Evolutionary conservation across 257 asterid genomes (phyloP).

Genomic region (Thymus mandschuricus): DNA sequence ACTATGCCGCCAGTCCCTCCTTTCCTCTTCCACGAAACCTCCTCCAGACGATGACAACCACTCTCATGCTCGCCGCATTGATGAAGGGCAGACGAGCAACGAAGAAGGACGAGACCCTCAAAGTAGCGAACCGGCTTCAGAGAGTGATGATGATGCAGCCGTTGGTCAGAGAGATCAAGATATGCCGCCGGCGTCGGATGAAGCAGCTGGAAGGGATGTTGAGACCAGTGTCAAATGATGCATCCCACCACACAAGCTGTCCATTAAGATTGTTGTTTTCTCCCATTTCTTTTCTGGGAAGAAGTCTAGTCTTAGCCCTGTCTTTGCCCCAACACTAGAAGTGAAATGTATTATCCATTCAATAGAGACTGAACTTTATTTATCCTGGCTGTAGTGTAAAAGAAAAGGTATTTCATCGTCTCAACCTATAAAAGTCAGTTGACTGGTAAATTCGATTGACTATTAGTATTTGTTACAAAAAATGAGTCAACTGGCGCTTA

Average conservation of each 20-base stretch:
- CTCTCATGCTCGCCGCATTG: no score
- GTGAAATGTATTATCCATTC: neutral
- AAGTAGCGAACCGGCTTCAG: conserved; percentile 34
- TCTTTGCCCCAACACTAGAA: conserved; percentile 2
- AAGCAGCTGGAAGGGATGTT: neutral
- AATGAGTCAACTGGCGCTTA: no score
- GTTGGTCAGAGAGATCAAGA: conserved; percentile 30
- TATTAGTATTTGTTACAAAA: no score
- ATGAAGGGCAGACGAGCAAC: conserved; percentile 23
- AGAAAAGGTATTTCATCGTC: neutral
- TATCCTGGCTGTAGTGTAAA: neutral
- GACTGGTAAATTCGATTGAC: no score
- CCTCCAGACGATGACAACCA: conserved; percentile 25
- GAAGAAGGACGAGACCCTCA: conserved; percentile 38
- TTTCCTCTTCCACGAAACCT: conserved; percentile 41
- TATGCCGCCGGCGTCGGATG: neutral
- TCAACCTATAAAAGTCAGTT: no score
- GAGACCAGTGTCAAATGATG: conserved; percentile 28
- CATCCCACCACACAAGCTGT: neutral
- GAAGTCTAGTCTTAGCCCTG: neutral
- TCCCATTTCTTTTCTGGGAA: neutral
- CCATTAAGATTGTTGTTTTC: neutral
- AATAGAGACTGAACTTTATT: neutral
- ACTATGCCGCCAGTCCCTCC: conserved; percentile 80
- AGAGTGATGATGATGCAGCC: conserved; percentile 27